These are phyloP conservation scores for Fonsecaea pugnacius DNA, from an alignment of 2,329 filamentous ascomycete genomes.

Conservation along the genomic window DNA sequence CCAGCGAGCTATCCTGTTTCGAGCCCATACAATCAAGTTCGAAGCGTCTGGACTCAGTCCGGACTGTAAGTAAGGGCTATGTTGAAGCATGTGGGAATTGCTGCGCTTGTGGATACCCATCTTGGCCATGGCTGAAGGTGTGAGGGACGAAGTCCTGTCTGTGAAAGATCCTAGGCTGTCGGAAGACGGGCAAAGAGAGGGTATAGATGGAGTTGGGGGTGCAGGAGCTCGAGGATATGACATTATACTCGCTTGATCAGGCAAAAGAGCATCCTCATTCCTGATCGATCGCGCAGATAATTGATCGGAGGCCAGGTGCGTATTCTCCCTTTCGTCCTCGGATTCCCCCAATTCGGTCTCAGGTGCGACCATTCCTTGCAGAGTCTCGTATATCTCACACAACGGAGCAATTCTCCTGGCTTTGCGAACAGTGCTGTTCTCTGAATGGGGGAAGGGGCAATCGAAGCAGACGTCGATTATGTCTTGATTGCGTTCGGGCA, in stretches of 20 bases:
- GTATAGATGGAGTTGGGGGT: not conserved
- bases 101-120: not conserved
- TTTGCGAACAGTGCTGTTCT: not conserved
- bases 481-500: not conserved
- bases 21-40: slow-evolving; percentile 14
- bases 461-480: not conserved
- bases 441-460: not conserved
- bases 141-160: not conserved
- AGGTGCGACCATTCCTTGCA: not conserved
- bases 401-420: slow-evolving; percentile 6
- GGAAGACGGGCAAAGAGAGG: not conserved
- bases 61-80: not conserved
- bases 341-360: not conserved
- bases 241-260: not conserved
- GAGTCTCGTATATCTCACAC: not conserved
- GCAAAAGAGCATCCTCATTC: not conserved
- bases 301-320: not conserved
- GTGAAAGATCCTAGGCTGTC: not conserved
- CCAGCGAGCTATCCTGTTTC: slow-evolving; percentile 2
- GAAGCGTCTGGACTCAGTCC: slow-evolving; percentile 11
- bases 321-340: not conserved
- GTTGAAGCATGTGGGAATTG: not conserved
- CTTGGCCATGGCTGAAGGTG: not conserved
- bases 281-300: not conserved
- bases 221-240: not conserved